Evolutionary conservation across 2,329 filamentous ascomycete genomes (phyloP).

Genomic region (Aspergillus felis): DNA sequence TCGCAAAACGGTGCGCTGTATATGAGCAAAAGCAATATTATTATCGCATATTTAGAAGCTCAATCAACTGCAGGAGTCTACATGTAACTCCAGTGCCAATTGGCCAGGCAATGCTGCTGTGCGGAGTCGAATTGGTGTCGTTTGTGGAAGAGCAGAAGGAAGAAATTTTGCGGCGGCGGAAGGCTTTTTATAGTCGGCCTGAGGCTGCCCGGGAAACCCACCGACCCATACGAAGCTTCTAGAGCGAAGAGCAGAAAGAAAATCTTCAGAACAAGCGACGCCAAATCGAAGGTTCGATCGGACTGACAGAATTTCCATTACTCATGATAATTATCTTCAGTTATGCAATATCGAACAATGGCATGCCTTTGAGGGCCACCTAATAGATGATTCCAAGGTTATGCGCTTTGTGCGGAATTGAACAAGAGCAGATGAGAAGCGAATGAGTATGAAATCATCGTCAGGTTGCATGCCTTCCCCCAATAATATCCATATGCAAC

Average conservation of each 20-base stretch:
- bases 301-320: slow-evolving; percentile 1
- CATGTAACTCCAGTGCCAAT: slow-evolving; percentile 5
- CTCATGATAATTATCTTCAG: neutral
- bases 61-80: neutral
- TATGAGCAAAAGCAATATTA: neutral
- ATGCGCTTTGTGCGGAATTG: neutral
- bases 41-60: slow-evolving; percentile 1
- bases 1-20: neutral
- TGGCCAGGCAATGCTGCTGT: neutral
- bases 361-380: neutral
- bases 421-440: neutral
- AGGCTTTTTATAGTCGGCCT: slow-evolving; percentile 29
- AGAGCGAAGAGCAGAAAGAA: slow-evolving; percentile 14
- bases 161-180: slow-evolving; percentile 23
- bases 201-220: slow-evolving; percentile 31
- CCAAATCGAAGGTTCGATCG: slow-evolving; percentile 1
- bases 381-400: neutral
- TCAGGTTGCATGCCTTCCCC: neutral
- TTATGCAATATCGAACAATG: neutral
- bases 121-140: neutral
- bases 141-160: slow-evolving; percentile 14
- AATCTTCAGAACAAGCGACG: slow-evolving; percentile 9
- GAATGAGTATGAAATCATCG: neutral
- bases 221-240: slow-evolving; percentile 26
- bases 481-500: neutral